Base-by-base conservation (phyloP, 805 yeast species). In the Candida sakaeoensis region DNA sequence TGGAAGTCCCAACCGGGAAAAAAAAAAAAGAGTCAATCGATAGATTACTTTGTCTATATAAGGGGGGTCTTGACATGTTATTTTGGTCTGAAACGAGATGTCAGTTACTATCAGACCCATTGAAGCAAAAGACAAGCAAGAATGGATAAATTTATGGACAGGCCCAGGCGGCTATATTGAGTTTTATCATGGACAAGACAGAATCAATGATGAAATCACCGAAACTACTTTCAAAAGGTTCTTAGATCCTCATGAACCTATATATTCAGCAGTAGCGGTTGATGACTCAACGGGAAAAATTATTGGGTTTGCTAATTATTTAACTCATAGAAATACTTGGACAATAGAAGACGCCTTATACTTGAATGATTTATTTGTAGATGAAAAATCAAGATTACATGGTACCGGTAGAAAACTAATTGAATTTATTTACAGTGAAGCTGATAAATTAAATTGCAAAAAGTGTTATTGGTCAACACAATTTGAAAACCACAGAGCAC, bases 391-490 rank as follows among this genome's bases (percentile, higher is more conserved):
- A 39, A 57, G 82, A 44, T 57, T 67, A 32, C 49, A 58, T 8
- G 80, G 80, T 3, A 59, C 62, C n/a, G 82, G 82, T 12, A 57
- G 77, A 33, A 58, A 58, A 35, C 55, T 77, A 41, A 76, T 77
- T 34, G 70, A 74, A 45, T 69, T 53, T 43, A 75, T 75, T 7
- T 77, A 73, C 45, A 47, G 42, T 0, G 73, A 70, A 42, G 74
- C 77, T 2, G 80, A 76, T 48, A 57, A 59, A 43, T 47, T 65
- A 35, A 64, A 55, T 4, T 57, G 68, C 25, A 58, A 57, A 10
- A 64, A 65, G 41, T 73, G 71, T 22, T 76, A 77, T 54, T 77
- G 82, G 82, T 53, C 58, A 40, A 77, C 82, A 3, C 77, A 72
- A 47, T 59, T 60, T 37, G 72, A 65, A 37, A 77, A 77, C 52